phyloP scores from a whole-genome alignment of 768 basidiomycete genomes.

The Termitomyces sp. region DNA sequence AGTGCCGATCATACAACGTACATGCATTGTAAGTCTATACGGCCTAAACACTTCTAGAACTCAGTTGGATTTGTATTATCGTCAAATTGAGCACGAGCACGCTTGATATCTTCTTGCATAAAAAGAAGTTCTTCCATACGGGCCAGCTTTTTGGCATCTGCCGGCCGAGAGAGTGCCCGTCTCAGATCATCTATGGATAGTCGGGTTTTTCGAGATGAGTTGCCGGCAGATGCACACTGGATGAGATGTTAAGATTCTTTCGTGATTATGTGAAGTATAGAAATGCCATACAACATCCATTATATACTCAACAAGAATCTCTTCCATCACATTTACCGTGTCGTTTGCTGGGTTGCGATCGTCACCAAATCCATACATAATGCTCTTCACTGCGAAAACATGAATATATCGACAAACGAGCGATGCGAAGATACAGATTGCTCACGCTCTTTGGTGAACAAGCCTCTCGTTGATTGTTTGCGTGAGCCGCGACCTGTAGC shows the following conservation, averaged over 20 bases:
- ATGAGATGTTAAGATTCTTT: constrained; percentile 7
- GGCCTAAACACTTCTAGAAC: constrained; percentile 24
- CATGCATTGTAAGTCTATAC: neutral
- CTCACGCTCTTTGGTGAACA: constrained; percentile 81
- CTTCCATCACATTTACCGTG: constrained; percentile 89
- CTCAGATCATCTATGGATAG: constrained; percentile 83
- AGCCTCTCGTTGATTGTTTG: constrained; percentile 66
- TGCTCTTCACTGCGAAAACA: constrained; percentile 54
- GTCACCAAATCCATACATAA: constrained; percentile 95
- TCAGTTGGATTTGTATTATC: constrained; percentile 39
- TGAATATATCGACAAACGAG: constrained; percentile 1
- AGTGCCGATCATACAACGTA: neutral
- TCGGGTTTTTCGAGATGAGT: constrained; percentile 63
- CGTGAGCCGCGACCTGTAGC: constrained; percentile 43
- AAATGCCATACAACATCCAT: constrained; percentile 70
- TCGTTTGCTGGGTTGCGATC: constrained; percentile 85
- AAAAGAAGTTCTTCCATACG: constrained; percentile 88
- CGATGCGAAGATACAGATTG: constrained; percentile 3
- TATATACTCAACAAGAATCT: constrained; percentile 87
- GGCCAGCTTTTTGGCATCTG: constrained; percentile 90
- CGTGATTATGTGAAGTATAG: constrained; percentile 4
- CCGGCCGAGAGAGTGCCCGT: constrained; percentile 70
- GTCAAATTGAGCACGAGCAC: constrained; percentile 74
- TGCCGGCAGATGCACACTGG: constrained; percentile 76
- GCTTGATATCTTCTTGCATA: constrained; percentile 93